Evolutionary conservation across 2,329 filamentous ascomycete species (phyloP), one percentile per base, ranked within the genome.

Genomic region (Whalleya microplaca): DNA sequence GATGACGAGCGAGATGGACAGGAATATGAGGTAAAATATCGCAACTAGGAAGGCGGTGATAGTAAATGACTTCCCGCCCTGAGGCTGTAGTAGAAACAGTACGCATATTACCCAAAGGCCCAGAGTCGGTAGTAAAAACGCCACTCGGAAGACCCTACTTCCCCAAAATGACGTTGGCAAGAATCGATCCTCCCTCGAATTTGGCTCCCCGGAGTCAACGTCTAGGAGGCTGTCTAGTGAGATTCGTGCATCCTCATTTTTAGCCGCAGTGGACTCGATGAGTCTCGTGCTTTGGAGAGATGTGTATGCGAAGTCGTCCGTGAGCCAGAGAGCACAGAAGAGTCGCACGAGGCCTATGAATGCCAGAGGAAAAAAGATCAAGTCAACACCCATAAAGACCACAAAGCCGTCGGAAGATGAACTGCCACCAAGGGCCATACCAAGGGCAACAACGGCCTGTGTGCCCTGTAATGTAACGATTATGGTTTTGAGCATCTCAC

Each of bases 381-480:
- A 32, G 40, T 64, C 57, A 2, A 64, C 21, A 1, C 52, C 61
- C n/a, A 64, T 45, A 18, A 46, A 49, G 1, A 29, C 29, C 29
- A 53, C 44, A 14, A 61, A 58, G 19, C 55, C 51, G 16, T 50
- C 42, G 10, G 44, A 32, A 2, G 58, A 21, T 9, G 42, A 23
- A 12, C 48, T 57, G 56, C 41, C 41, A n/a, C 40, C 48, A 12
- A 62, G 43, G 1, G 29, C 48, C 1, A 47, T 21, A 8, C 50
- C 42, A 2, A 60, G 14, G 2, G 45, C 16, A 20, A 51, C 58
- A 3, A 57, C 3, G 0, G 61, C 51, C 40, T 63, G 55, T 0
- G 51, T 20, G 6, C 63, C 64, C 32, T 71, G 67, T 3, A 69
- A n/a, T 1, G 64, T 65, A 20, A 68, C 53, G 32, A 71, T 55